These are phyloP conservation scores for Entamoeba histolytica DNA, from an alignment of 208 protist genomes.

Conservation along the genomic window DNA sequence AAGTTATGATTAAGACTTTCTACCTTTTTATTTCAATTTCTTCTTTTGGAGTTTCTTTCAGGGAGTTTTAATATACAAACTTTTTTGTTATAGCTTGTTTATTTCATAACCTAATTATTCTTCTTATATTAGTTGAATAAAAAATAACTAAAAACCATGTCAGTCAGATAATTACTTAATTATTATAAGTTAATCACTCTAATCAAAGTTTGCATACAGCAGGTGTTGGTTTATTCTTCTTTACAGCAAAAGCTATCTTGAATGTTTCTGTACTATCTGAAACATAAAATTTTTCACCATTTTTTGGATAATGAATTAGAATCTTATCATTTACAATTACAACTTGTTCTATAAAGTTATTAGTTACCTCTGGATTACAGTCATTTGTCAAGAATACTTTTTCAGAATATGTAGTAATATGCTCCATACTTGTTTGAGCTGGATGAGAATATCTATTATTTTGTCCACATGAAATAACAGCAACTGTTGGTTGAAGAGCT, in stretches of 20 bases:
- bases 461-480: background rate
- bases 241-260: background rate
- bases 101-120: too few relatives aligned
- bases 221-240: background rate
- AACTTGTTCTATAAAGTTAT: background rate
- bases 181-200: too few relatives aligned
- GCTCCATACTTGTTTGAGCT: background rate
- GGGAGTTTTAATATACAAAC: too few relatives aligned
- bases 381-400: background rate
- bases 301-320: background rate
- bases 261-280: background rate
- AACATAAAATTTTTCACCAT: background rate
- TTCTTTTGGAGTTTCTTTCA: too few relatives aligned
- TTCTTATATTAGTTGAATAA: too few relatives aligned
- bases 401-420: background rate
- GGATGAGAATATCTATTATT: background rate
- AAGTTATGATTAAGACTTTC: too few relatives aligned
- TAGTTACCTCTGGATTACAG: background rate
- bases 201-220: too few relatives aligned
- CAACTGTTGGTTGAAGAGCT: background rate
- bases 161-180: too few relatives aligned
- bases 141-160: too few relatives aligned
- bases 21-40: too few relatives aligned
- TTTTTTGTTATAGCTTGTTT: too few relatives aligned
- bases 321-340: background rate